phyloP scores from a whole-genome alignment of 352 stramenopile species.

The Blastocystis sp. region DNA sequence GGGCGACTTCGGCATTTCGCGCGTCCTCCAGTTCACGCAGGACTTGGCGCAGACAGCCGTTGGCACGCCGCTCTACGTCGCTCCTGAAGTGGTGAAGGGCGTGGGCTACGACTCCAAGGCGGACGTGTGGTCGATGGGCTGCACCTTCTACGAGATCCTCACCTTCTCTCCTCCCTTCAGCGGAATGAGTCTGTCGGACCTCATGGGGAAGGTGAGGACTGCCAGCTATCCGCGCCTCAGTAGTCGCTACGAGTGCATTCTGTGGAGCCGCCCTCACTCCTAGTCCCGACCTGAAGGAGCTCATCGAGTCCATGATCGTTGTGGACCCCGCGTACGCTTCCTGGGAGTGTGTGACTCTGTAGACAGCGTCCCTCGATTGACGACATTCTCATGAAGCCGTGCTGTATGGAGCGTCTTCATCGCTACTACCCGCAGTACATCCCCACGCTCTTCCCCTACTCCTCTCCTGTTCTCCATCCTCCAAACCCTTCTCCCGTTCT shows the following conservation, averaged over 20 bases:
- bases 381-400: slow-evolving; percentile 26
- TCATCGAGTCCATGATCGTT: slow-evolving; percentile 44
- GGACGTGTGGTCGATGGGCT: slow-evolving; percentile 92
- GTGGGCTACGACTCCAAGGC: slow-evolving; percentile 92
- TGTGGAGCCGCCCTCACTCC: background rate
- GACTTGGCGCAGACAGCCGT: slow-evolving; percentile 84
- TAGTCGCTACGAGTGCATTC: background rate
- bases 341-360: background rate
- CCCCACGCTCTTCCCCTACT: slow-evolving; percentile 46
- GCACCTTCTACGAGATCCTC: slow-evolving; percentile 91
- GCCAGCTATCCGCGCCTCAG: slow-evolving; percentile 76
- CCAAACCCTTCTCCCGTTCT: background rate
- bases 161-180: slow-evolving; percentile 92
- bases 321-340: background rate
- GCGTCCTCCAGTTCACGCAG: slow-evolving; percentile 45
- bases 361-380: slow-evolving; percentile 33
- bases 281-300: background rate
- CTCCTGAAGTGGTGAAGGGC: slow-evolving; percentile 88
- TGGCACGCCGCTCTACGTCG: slow-evolving; percentile 92
- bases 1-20: slow-evolving; percentile 74
- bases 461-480: background rate
- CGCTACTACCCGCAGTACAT: slow-evolving; percentile 17
- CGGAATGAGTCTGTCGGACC: slow-evolving; percentile 85
- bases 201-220: slow-evolving; percentile 86
- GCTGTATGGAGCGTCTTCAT: slow-evolving; percentile 11